Evolutionary conservation across 192 early-diverging fungal genomes (phyloP).

Genomic region (Oehlia diaphana): DNA sequence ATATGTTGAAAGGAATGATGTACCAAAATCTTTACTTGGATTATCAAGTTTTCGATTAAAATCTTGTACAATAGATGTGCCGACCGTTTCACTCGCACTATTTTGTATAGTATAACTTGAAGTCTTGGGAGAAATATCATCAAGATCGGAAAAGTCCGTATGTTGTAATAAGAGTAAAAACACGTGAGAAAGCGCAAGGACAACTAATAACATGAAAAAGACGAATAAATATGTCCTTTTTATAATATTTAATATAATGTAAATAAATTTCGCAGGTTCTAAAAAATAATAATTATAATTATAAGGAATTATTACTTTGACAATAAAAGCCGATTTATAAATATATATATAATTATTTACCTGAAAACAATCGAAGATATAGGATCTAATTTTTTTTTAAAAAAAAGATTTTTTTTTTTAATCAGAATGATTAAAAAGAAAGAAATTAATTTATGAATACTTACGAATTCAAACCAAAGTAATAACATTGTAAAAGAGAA

Average conservation of each 20-base stretch:
- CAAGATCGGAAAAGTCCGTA: neutral
- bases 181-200: neutral
- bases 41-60: neutral
- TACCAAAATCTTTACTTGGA: neutral
- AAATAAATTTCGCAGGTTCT: neutral
- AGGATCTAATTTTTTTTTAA: neutral
- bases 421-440: neutral
- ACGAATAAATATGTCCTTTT: neutral
- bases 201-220: neutral
- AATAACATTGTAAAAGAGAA: neutral
- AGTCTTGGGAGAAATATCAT: neutral
- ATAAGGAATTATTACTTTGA: no score
- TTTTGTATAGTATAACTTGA: no score
- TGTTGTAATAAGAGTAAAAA: neutral
- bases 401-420: neutral
- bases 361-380: neutral
- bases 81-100: neutral
- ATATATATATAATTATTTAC: neutral
- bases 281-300: neutral
- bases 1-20: neutral
- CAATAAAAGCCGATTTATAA: no score
- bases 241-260: neutral
- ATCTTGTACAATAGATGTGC: neutral
- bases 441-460: neutral
- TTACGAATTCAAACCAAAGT: slow-evolving; percentile 5